Evolutionary conservation across 768 basidiomycete genomes (phyloP).

Genomic region (Boletus bicolor): DNA sequence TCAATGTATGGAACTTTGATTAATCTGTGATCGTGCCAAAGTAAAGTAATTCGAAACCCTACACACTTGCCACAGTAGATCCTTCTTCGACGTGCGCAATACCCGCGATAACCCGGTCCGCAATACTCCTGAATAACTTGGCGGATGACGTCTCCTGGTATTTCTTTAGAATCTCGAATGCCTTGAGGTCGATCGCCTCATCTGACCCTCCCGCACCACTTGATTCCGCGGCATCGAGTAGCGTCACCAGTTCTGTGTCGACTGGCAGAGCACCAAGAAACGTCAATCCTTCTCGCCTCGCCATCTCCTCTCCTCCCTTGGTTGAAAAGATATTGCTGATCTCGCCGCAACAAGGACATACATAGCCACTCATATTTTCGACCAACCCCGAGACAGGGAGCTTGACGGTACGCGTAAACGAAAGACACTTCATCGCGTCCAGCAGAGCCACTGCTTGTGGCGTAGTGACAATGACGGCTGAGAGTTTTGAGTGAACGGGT

Average conservation of each 20-base stretch:
- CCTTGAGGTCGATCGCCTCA: constrained; percentile 24
- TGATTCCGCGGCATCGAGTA: constrained; percentile 69
- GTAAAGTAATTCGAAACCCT: neutral
- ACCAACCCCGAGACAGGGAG: constrained; percentile 88
- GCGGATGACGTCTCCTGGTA: constrained; percentile 71
- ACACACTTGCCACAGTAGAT: neutral
- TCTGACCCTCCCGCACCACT: constrained; percentile 17
- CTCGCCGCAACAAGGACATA: constrained; percentile 96
- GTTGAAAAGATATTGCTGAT: constrained; percentile 92
- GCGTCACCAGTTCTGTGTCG: constrained; percentile 83
- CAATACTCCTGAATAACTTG: constrained; percentile 62
- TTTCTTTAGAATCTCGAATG: constrained; percentile 53
- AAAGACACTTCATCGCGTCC: constrained; percentile 94
- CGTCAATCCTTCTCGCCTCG: constrained; percentile 61
- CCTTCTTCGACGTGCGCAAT: constrained; percentile 19
- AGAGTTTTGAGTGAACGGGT: constrained; percentile 72
- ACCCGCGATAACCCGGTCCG: constrained; percentile 39
- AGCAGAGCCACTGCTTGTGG: constrained; percentile 95
- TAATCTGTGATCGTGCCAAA: neutral
- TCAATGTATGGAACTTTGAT: too few relatives aligned
- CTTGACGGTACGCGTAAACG: constrained; percentile 85
- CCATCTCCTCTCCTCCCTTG: constrained; percentile 90
- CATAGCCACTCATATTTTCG: constrained; percentile 99
- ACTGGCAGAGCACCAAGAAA: constrained; percentile 92
- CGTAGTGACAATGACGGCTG: constrained; percentile 91